A percentile compares a stretch with the other conserved stretches of the same genome.
Evolutionary conservation across 805 yeast species (phyloP).

Genomic region (Zygotorulaspora chibaensis): DNA sequence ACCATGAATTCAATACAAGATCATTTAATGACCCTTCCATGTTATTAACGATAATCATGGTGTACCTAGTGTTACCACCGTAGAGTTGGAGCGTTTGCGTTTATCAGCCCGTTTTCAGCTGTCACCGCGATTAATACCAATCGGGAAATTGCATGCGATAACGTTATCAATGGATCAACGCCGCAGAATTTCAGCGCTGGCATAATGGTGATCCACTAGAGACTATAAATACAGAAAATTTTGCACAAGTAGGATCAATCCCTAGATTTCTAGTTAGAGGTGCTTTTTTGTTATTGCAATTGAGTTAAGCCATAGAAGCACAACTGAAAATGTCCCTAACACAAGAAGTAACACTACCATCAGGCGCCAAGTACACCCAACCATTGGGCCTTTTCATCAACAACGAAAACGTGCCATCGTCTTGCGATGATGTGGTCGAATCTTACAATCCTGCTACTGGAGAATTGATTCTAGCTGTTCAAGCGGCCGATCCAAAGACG

Average conservation of each 20-base stretch:
- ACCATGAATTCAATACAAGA: too few relatives aligned
- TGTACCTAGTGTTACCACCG: too few relatives aligned
- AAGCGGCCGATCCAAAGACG: conserved; percentile 43
- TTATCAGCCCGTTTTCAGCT: too few relatives aligned
- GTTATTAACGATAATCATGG: too few relatives aligned
- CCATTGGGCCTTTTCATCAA: conserved; percentile 75
- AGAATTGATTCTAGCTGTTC: conserved; percentile 46
- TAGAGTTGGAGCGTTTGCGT: too few relatives aligned
- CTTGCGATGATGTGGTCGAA: conserved; percentile 39
- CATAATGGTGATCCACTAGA: too few relatives aligned
- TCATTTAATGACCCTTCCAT: too few relatives aligned
- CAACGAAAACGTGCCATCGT: conserved; percentile 61
- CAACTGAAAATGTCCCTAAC: conserved; percentile 7
- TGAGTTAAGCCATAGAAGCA: not conserved
- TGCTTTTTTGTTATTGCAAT: too few relatives aligned
- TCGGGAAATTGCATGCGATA: not conserved
- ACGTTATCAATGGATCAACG: not conserved
- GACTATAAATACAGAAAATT: too few relatives aligned
- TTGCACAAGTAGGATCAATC: too few relatives aligned
- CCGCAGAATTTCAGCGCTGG: too few relatives aligned
- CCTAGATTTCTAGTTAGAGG: too few relatives aligned
- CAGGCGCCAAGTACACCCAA: conserved; percentile 62
- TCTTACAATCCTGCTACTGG: conserved; percentile 52
- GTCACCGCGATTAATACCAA: not conserved
- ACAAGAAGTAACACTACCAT: conserved; percentile 51